Evolutionary conservation across 495 filamentous ascomycete genomes (phyloP), one percentile per base, ranked within the genome.

Genomic region (Pyronema omphalodes): DNA sequence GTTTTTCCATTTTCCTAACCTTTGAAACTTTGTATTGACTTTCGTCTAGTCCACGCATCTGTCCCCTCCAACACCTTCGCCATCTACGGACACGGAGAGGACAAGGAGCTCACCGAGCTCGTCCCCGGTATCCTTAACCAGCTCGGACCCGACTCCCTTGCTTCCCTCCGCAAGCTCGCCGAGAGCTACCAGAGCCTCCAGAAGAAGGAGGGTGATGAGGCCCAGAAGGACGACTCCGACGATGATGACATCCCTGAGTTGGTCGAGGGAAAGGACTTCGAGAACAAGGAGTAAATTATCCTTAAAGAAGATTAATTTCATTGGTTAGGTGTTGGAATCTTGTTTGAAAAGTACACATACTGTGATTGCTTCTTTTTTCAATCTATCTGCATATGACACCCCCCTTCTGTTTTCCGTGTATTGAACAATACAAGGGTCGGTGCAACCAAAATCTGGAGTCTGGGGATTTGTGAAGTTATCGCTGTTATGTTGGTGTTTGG

Each of bases 151-250:
- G 91, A 98, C 74, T 88, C 83, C 57, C 83, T 98, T n/a, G 93
- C 93, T 47, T 93, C 85, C 55, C 86, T 98, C 60, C 84, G 91
- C 69, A 96, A 95, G 76, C 78, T 98, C 37, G 91, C 91, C 54
- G 91, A 98, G 80, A 91, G 84, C 80, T 98, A 96, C 77, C 91
- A 98, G 81, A 89, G 79, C 73, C 80, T 98, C 82, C 91, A 95
- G 76, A 94, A 94, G 82, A 81, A 80, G 67, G 82, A 91, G 71
- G 81, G 76, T 45, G 82, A 76, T 53, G 78, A 77, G 19, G 73
- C 70, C 52, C 76, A 70, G 52, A 74, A 77, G 69, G 85, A 88
- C 74, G 82, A 85, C 44, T 81, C 85, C 55, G 89, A 88, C 46
- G 77, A 84, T 62, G 82, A 81, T 57, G 84, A 94, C 61, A 98